Evolutionary conservation across 2,329 filamentous ascomycete species (phyloP).

Genomic region (Paecilomyces niveus): DNA sequence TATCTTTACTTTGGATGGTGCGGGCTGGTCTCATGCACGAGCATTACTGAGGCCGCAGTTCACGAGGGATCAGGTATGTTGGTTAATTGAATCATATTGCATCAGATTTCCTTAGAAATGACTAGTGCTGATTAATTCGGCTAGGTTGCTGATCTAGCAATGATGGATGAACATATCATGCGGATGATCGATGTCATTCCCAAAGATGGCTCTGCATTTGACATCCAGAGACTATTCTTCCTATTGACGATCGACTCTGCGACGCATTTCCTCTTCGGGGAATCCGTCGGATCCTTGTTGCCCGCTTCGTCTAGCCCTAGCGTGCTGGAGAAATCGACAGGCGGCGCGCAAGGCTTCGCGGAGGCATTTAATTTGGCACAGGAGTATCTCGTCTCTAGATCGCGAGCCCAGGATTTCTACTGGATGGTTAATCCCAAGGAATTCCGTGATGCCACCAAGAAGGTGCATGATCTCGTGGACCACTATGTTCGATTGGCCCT

Average conservation of each 20-base stretch:
- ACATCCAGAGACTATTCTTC: constrained; percentile 73
- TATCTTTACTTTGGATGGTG: constrained; percentile 64
- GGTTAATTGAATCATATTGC: background rate
- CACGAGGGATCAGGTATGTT: constrained; percentile 68
- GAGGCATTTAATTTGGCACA: constrained; percentile 29
- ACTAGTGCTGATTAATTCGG: background rate
- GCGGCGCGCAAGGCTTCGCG: constrained; percentile 27
- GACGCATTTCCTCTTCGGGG: constrained; percentile 79
- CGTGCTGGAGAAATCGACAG: constrained; percentile 39
- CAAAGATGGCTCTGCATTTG: constrained; percentile 44
- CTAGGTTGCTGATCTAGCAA: constrained; percentile 57
- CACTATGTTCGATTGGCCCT: constrained; percentile 42
- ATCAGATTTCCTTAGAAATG: background rate
- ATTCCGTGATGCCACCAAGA: constrained; percentile 32
- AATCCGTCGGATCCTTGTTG: constrained; percentile 57
- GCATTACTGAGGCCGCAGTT: constrained; percentile 81
- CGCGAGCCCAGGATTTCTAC: constrained; percentile 25
- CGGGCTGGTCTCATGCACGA: constrained; percentile 69
- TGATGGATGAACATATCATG: constrained; percentile 72
- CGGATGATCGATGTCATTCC: constrained; percentile 59
- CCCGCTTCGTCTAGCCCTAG: constrained; percentile 33
- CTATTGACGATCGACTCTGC: constrained; percentile 75
- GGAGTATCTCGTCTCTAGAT: constrained; percentile 22
- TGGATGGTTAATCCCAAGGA: constrained; percentile 33
- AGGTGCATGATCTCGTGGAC: constrained; percentile 43